Conservation (phyloP, 1,284 basidiomycete genomes). For the Cronartium quercuum region DNA sequence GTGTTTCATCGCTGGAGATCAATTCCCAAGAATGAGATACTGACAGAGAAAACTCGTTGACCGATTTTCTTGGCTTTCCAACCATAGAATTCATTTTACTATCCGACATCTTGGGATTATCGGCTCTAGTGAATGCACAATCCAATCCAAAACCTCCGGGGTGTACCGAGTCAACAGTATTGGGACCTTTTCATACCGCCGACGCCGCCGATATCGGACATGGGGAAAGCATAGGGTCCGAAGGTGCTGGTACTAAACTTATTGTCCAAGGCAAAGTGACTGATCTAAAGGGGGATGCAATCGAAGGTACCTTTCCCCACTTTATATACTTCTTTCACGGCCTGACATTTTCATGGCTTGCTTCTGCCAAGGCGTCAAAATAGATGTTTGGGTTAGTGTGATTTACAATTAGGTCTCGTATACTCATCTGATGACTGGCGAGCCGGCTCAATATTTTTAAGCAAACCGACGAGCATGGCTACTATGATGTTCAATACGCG, state of each 20-base stretch:
- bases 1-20: background rate
- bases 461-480: slow-evolving; percentile 69
- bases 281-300: slow-evolving; percentile 61
- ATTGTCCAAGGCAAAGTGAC: slow-evolving; percentile 67
- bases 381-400: slow-evolving; percentile 50
- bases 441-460: no score
- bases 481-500: slow-evolving; percentile 62
- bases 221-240: slow-evolving; percentile 63
- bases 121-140: slow-evolving; percentile 67
- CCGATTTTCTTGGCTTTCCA: background rate
- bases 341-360: slow-evolving; percentile 42
- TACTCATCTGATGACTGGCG: no score
- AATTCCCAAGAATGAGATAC: no score
- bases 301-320: slow-evolving; percentile 4
- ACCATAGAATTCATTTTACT: slow-evolving; percentile 71
- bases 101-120: slow-evolving; percentile 70
- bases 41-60: no score
- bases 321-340: no score
- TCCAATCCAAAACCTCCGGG: slow-evolving; percentile 63
- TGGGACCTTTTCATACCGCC: slow-evolving; percentile 77
- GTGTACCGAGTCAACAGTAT: slow-evolving; percentile 57
- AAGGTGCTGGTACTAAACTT: slow-evolving; percentile 74
- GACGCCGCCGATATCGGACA: slow-evolving; percentile 65
- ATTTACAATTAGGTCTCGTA: no score
- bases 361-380: slow-evolving; percentile 50